phyloP scores from a whole-genome alignment of 768 basidiomycete genomes.

The Mycena galericulata region DNA sequence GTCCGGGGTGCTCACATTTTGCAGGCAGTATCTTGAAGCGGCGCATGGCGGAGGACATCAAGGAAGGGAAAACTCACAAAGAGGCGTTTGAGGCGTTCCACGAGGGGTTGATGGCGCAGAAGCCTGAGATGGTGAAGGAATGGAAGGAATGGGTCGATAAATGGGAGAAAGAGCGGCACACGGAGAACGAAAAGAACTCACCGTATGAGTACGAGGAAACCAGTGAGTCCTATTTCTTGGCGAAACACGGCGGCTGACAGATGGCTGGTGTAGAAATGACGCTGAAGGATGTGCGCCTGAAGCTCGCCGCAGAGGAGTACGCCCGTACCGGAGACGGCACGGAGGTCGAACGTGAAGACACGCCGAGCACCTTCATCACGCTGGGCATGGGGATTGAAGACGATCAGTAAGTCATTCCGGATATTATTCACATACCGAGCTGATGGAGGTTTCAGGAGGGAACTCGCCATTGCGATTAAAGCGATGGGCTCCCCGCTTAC shows the following conservation, averaged over 20 bases:
- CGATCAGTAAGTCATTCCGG: not conserved
- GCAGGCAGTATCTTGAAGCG: not conserved
- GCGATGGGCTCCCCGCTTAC: not conserved
- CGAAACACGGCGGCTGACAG: too few relatives aligned
- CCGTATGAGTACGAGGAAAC: not conserved
- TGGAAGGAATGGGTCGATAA: not conserved
- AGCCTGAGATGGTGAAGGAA: not conserved
- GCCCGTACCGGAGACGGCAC: not conserved
- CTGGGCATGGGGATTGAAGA: not conserved
- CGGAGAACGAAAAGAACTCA: not conserved
- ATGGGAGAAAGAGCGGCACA: not conserved
- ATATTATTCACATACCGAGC: not conserved
- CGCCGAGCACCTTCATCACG: not conserved
- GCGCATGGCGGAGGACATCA: not conserved
- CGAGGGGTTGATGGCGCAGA: not conserved
- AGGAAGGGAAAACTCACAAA: not conserved
- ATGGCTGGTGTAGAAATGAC: not conserved
- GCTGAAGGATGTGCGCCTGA: not conserved
- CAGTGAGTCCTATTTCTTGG: not conserved
- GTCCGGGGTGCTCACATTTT: not conserved
- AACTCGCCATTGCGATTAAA: not conserved
- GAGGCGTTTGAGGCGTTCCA: not conserved
- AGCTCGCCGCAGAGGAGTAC: not conserved
- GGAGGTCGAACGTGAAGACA: not conserved
- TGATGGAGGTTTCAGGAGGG: not conserved